Conservation (phyloP, 306 rosid species). For the Ormosia semicastrata region DNA sequence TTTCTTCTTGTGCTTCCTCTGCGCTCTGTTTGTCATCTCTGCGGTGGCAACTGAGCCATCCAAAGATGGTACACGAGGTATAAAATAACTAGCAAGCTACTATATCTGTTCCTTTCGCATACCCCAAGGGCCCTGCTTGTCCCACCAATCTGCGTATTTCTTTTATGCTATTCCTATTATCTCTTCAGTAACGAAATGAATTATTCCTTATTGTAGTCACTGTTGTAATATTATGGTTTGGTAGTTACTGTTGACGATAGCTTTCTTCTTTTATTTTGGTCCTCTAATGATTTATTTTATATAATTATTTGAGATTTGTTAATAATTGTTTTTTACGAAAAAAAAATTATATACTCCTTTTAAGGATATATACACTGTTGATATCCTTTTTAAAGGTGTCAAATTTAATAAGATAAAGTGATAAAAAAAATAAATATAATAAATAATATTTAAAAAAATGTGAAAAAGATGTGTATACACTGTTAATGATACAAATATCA, state of each 20-base stretch:
- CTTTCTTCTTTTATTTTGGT: not conserved
- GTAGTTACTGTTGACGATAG: not conserved
- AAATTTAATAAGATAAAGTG: too few species aligned
- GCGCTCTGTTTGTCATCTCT: constrained; percentile 10
- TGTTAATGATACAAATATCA: too few species aligned
- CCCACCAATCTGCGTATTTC: not conserved
- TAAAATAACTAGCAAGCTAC: not conserved
- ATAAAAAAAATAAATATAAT: too few species aligned
- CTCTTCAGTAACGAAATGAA: not conserved
- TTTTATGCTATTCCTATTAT: not conserved
- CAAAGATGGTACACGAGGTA: constrained; percentile 26
- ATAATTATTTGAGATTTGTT: too few species aligned
- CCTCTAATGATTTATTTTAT: too few species aligned
- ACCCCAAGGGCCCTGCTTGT: not conserved
- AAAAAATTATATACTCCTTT: too few species aligned
- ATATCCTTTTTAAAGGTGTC: too few species aligned
- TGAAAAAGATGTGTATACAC: too few species aligned
- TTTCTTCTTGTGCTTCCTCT: constrained; percentile 21
- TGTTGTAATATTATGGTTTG: too few species aligned
- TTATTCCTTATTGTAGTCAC: not conserved
- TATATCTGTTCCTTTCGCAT: not conserved
- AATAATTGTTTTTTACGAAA: too few species aligned
- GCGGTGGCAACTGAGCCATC: constrained; percentile 12
- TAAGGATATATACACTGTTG: too few species aligned
- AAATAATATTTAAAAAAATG: too few species aligned